Base-by-base conservation (phyloP, 805 yeast genomes). In the Ogataea degrootiae region DNA sequence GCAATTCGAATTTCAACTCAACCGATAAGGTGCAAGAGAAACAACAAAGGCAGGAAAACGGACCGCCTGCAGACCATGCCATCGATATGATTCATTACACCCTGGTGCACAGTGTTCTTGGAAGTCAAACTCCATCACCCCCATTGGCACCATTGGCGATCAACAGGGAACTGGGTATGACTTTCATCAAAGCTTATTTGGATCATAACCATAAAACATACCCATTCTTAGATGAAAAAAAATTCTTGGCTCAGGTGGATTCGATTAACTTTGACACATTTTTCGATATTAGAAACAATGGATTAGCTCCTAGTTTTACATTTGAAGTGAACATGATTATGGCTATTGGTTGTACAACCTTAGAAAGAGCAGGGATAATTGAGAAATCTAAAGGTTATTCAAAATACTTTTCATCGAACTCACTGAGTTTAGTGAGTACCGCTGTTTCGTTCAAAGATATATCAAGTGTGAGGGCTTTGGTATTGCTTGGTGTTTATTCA, bases 271-370 rank as follows among this genome's bases (percentile, higher is more conserved):
- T 51, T 42, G 53, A 57, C 37, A 44, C 45, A 6, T 50, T 54
- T 35, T 54, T 54, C 37, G 49, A 52, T 22, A 37, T 37, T 15
- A 34, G 49, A 19, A 34, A 43, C n/a, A 44, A 41, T 38, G 42
- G 47, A 1, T 41, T 56, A 21, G 65, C 69, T 34, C 59, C 62
- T 19, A 59, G 63, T 47, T 53, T 60, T 19, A 60, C 67, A 22
- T 78, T 76, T 51, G 77, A 79, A 59, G 52, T 78, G 11, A 73
- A 71, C 56, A 73, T 79, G 77, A 71, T 77, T 2, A 67, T 77
- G 63, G 79, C 81, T 5, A 74, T 77, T 38, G 83, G 83, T 1
- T 76, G 80, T 46, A 73, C 80, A 9, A 71, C 79, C 2, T 59
- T 79, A 43, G 73, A 72, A 39, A 61, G 72, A 45, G 71, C 72